Conservation (phyloP, 352 stramenopile genomes). For the Phytophthora podocarpi region DNA sequence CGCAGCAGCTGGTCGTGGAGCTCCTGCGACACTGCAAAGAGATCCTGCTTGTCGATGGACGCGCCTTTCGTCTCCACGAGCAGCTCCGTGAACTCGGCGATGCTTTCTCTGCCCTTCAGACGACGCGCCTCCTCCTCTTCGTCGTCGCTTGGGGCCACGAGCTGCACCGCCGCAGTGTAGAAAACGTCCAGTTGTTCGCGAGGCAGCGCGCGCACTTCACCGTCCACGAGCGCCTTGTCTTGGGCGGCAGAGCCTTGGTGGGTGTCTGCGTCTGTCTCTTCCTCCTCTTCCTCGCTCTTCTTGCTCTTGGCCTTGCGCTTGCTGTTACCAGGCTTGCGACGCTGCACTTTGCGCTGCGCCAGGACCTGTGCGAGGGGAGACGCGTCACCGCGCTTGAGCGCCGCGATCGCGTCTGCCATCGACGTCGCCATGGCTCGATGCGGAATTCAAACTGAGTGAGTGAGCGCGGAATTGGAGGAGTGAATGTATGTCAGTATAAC, state of each 20-base stretch:
- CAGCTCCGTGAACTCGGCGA: constrained; percentile 61
- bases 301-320: constrained; percentile 35
- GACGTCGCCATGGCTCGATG: constrained; percentile 4
- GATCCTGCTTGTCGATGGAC: constrained; percentile 55
- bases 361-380: constrained; percentile 40
- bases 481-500: constrained; percentile 15
- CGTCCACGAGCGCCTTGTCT: constrained; percentile 35
- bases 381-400: constrained; percentile 45
- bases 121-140: constrained; percentile 35
- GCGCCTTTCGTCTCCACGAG: constrained; percentile 63
- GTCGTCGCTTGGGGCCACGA: constrained; percentile 35
- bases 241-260: neutral
- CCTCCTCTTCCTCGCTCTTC: constrained; percentile 30
- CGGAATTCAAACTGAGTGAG: too few species aligned
- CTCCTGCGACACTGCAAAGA: constrained; percentile 65
- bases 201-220: constrained; percentile 63
- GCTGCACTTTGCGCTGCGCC: constrained; percentile 40
- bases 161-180: constrained; percentile 48
- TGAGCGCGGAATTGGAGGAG: constrained; percentile 21
- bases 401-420: constrained; percentile 47
- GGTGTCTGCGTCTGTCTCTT: constrained; percentile 9
- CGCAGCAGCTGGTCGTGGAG: constrained; percentile 72
- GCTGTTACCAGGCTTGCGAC: constrained; percentile 12
- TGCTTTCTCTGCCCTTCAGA: constrained; percentile 43
- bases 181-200: constrained; percentile 51